Percentiles rank a stretch among this genome's conserved stretches.
Conservation (phyloP, 2,329 filamentous ascomycete genomes). For the Aspergillus sp. region DNA sequence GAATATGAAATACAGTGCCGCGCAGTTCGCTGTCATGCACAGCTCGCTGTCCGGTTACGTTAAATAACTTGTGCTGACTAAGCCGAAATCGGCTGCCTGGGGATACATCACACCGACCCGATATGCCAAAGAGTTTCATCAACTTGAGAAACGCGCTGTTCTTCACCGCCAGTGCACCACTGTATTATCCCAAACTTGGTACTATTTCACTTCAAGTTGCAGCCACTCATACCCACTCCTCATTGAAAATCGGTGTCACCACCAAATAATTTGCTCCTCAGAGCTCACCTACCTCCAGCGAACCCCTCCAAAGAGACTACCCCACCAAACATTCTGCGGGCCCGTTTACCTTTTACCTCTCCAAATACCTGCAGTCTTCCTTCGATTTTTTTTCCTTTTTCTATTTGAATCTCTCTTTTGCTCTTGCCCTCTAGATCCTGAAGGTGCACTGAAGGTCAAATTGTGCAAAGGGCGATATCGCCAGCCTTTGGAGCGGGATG, state of each 20-base stretch:
- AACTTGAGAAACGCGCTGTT: slow-evolving; percentile 1
- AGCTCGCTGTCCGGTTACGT: too few species aligned
- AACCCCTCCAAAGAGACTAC: slow-evolving; percentile 22
- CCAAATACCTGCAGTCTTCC: slow-evolving; percentile 8
- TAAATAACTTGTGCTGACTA: not conserved
- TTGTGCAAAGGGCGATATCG: slow-evolving; percentile 23
- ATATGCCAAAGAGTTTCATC: too few species aligned
- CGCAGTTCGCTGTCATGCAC: too few species aligned
- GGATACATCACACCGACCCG: too few species aligned
- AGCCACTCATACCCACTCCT: slow-evolving; percentile 6
- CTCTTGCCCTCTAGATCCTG: not conserved
- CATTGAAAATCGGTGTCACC: slow-evolving; percentile 3
- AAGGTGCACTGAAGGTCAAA: slow-evolving; percentile 2
- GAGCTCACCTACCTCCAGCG: slow-evolving; percentile 10
- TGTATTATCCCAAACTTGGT: not conserved
- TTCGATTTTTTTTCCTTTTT: slow-evolving; percentile 1
- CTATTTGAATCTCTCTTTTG: not conserved
- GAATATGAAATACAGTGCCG: too few species aligned
- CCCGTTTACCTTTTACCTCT: slow-evolving; percentile 8
- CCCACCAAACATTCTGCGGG: slow-evolving; percentile 19
- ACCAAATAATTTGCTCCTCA: slow-evolving; percentile 7
- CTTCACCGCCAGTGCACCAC: slow-evolving; percentile 4
- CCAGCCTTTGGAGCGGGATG: slow-evolving; percentile 44
- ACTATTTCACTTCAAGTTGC: not conserved
- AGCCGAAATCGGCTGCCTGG: too few species aligned